These are phyloP conservation scores for Phanerochaete carnosa DNA, from an alignment of 768 basidiomycete genomes.

Conservation along the genomic window DNA sequence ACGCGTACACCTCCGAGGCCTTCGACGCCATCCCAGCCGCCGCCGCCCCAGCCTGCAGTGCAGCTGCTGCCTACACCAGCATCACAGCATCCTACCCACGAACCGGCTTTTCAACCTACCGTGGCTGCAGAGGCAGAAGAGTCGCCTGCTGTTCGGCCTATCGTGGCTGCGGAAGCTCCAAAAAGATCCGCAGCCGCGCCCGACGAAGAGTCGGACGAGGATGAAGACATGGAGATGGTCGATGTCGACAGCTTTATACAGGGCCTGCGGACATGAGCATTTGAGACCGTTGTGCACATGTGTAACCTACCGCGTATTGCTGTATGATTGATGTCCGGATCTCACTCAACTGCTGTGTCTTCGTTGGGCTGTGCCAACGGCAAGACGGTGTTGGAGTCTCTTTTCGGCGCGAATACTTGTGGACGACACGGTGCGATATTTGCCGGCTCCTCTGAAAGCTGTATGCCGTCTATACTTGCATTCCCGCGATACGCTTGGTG, in stretches of 20 bases:
- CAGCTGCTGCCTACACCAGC: not conserved
- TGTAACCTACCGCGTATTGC: not conserved
- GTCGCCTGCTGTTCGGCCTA: conserved; percentile 8
- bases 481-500: too few relatives aligned
- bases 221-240: conserved; percentile 31
- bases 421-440: too few relatives aligned
- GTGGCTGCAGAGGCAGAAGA: not conserved
- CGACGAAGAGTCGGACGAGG: conserved; percentile 18
- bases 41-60: not conserved
- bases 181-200: conserved; percentile 6
- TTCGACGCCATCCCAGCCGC: not conserved
- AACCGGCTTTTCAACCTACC: conserved; percentile 4
- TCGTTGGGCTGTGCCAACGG: too few relatives aligned
- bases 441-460: too few relatives aligned
- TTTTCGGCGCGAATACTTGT: too few relatives aligned
- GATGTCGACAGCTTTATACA: conserved; percentile 13
- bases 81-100: not conserved
- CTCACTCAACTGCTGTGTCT: too few relatives aligned
- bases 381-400: too few relatives aligned
- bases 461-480: too few relatives aligned
- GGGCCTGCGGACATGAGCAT: not conserved
- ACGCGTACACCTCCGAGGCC: not conserved
- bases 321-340: not conserved
- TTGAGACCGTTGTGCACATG: not conserved
- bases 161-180: not conserved